phyloP scores from a whole-genome alignment of 805 yeast genomes.

The Kuraishia ogatae region DNA sequence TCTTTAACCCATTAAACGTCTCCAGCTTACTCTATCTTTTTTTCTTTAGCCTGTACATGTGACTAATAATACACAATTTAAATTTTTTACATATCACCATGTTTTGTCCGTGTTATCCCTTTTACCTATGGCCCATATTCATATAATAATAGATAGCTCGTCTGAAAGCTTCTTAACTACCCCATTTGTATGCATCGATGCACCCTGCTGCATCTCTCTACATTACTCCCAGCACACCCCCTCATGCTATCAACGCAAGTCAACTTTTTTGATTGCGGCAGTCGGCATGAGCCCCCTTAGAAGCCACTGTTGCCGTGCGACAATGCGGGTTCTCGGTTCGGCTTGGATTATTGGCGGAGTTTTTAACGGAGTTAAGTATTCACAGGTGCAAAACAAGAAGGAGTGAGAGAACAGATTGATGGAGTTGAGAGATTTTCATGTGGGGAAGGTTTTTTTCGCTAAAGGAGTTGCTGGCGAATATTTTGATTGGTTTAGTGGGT shows the following conservation, averaged over 20 bases:
- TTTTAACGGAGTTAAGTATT: no score
- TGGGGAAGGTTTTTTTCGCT: not conserved
- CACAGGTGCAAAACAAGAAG: no score
- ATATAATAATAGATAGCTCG: no score
- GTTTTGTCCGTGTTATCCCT: no score
- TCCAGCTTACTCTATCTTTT: not conserved
- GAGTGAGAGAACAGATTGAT: no score
- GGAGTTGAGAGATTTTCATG: not conserved
- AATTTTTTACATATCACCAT: no score
- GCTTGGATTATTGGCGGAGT: not conserved
- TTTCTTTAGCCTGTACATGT: not conserved
- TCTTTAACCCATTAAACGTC: not conserved
- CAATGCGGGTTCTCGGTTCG: not conserved
- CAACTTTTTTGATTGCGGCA: not conserved
- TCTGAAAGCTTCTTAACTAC: not conserved
- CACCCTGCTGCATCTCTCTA: not conserved
- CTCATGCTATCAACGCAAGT: not conserved
- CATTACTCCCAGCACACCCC: not conserved
- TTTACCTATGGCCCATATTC: no score
- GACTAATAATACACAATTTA: not conserved
- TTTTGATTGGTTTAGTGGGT: not conserved
- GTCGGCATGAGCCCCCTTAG: not conserved
- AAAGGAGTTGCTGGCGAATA: not conserved
- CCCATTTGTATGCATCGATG: not conserved
- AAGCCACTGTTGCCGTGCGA: not conserved